Conservation (phyloP, 2,329 filamentous ascomycete genomes). For the Cucurbitaria berberidis region DNA sequence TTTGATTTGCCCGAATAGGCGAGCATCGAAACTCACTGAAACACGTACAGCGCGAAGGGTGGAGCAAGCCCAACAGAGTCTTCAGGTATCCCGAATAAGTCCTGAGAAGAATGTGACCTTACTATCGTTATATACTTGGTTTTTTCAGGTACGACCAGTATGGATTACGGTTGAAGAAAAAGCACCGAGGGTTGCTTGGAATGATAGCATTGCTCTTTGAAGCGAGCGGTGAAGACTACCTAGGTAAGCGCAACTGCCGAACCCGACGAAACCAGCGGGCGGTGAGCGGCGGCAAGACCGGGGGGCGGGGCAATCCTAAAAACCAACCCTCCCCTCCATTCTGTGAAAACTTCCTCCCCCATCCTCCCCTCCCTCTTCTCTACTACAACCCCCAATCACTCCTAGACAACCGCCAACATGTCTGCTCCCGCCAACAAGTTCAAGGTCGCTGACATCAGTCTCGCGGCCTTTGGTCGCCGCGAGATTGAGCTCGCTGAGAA, state of each 20-base stretch:
- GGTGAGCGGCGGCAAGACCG: constrained; percentile 5
- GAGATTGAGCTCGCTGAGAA: constrained; percentile 97
- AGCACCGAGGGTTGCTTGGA: background rate
- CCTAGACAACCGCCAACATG: constrained; percentile 55
- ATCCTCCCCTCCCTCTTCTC: constrained; percentile 16
- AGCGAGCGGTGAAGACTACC: background rate
- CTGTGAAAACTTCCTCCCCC: constrained; percentile 14
- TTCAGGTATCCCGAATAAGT: background rate
- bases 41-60: no score
- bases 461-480: constrained; percentile 97
- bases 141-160: background rate
- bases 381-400: constrained; percentile 11
- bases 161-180: background rate
- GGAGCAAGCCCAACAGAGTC: background rate
- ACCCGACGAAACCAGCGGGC: background rate
- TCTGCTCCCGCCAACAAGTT: constrained; percentile 85
- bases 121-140: background rate
- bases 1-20: no score
- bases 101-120: background rate
- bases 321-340: constrained; percentile 14
- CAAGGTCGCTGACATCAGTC: constrained; percentile 97
- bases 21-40: no score
- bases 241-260: background rate
- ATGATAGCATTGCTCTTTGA: background rate
- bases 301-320: constrained; percentile 15